phyloP scores from a whole-genome alignment of 1,284 basidiomycete genomes.

The Microbotryum lychnidis-dioicae region DNA sequence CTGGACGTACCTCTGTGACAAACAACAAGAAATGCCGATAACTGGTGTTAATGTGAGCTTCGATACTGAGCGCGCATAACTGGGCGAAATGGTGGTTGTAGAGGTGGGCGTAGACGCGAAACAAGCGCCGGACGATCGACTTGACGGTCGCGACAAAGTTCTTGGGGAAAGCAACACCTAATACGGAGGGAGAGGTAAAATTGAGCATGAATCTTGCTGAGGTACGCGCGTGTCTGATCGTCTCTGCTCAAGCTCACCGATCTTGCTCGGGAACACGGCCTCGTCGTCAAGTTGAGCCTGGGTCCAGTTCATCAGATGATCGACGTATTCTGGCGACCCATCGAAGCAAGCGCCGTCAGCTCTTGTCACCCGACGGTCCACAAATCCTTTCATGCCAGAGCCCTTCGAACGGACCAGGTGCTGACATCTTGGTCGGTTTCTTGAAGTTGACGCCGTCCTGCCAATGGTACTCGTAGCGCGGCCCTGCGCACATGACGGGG shows the following conservation, averaged over 20 bases:
- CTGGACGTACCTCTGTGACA: constrained; percentile 69
- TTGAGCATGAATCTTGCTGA: background rate
- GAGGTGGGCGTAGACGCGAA: constrained; percentile 96
- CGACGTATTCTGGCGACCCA: constrained; percentile 67
- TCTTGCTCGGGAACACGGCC: constrained; percentile 84
- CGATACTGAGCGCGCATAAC: constrained; percentile 93
- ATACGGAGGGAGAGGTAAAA: background rate
- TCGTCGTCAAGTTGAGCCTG: constrained; percentile 91
- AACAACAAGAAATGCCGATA: constrained; percentile 98
- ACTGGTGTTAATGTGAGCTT: constrained; percentile 98
- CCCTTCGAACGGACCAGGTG: constrained; percentile 48
- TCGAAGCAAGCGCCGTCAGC: constrained; percentile 12
- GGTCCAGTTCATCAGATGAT: constrained; percentile 98
- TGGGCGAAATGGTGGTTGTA: constrained; percentile 99
- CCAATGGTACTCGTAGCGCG: constrained; percentile 96
- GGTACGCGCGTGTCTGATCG: background rate
- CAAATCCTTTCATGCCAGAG: background rate
- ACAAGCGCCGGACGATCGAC: constrained; percentile 83
- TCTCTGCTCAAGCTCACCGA: constrained; percentile 51
- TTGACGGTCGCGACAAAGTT: constrained; percentile 86
- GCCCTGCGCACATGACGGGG: constrained; percentile 97
- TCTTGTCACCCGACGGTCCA: background rate
- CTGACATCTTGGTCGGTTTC: constrained; percentile 84
- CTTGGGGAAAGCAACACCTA: constrained; percentile 84
- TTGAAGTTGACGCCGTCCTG: constrained; percentile 89